Evolutionary conservation across 1,284 basidiomycete species (phyloP), one percentile per base, ranked within the genome.

Genomic region (Papiliotrema nemorosa): DNA sequence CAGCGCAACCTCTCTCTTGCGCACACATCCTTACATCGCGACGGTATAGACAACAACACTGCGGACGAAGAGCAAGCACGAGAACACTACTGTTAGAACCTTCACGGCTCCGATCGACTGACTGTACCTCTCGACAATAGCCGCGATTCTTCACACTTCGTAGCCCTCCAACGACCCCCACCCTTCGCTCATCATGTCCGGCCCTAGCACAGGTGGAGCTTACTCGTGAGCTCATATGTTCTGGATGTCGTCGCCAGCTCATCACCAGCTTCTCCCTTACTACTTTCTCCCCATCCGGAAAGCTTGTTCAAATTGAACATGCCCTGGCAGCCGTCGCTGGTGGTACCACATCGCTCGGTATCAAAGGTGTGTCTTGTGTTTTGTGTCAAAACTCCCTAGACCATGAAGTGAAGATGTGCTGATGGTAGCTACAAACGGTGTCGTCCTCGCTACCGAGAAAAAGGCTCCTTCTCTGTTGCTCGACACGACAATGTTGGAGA

Each of bases 391-490:
- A n/a, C n/a, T n/a, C n/a, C n/a, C n/a, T n/a, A n/a, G n/a, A n/a
- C 37, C 31, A 26, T 14, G 34, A 43, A 24, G 16, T 16, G 31
- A 33, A n/a, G n/a, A n/a, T n/a, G 31, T 16, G 31, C 31, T 33
- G 16, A 33, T 25, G 39, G 5, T 73, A 97, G 93, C 96, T 31
- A 89, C 93, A 37, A 97, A 98, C 75, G 96, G 96, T 48, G 92
- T 99, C 64, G 96, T 99, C 57, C 92, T 99, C 62, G 96, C 96
- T 25, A 97, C 96, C 2, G 96, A 98, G 79, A 98, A 98, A 84
- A 97, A 97, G 77, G 84, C 92, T 9, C 91, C 93, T 16, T 98
- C 96, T 18, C 86, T 97, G 62, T 83, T 99, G 56, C 90, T 98
- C 59, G 96, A 99, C 79, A 91, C 97, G 75, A 89, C 89, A 16